Base-by-base conservation (phyloP, 2,329 filamentous ascomycete genomes). In the Chrysoporthe austroafricana region DNA sequence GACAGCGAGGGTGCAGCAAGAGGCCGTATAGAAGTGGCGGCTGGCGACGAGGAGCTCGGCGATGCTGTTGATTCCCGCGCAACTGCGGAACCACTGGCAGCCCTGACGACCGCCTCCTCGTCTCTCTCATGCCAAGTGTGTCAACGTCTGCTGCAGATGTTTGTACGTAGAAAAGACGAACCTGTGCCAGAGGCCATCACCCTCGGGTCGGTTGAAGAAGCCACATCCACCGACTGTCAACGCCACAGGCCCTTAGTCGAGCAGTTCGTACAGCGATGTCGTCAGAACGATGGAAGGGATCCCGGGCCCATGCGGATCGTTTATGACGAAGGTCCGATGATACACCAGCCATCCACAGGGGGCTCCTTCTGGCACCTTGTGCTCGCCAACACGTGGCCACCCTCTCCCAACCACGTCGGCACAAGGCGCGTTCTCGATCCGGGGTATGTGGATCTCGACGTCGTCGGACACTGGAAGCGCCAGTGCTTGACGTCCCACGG, bases 201-300 rank as follows among this genome's bases (percentile, higher is more conserved):
- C 11, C 21, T 54, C 9, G 48, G 60, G 14, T 62, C 60, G 39
- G 39, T 62, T 44, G 60, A 52, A 14, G 60, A 62, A 39, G 60
- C 60, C 9, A 9, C 54, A 1, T 39, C 61, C 7, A 63, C 48
- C 18, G 5, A 56, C 18, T 63, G 48, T 21, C 61, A 43, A 36
- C 32, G 32, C 3, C 61, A 63, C 46, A 54, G 32, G 7, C 61
- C 61, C 2, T 8, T 63, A 1, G 48, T 54, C 18, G 32, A 43
- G 26, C 43, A 21, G 4, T 63, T 52, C 14, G 34, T 63, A 26
- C 32, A 42, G 34, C 39, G 42, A 9, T 50, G 14, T 34, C 46
- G 36, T 21, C 14, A 16, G 48, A 16, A 18, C 26, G 13, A 3
- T 7, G 21, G 2, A 21, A 32, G 14, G 42, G 39, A 1, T n/a